Evolutionary conservation across 2,329 filamentous ascomycete genomes (phyloP).

Genomic region (Neopestalotiopsis sp.): DNA sequence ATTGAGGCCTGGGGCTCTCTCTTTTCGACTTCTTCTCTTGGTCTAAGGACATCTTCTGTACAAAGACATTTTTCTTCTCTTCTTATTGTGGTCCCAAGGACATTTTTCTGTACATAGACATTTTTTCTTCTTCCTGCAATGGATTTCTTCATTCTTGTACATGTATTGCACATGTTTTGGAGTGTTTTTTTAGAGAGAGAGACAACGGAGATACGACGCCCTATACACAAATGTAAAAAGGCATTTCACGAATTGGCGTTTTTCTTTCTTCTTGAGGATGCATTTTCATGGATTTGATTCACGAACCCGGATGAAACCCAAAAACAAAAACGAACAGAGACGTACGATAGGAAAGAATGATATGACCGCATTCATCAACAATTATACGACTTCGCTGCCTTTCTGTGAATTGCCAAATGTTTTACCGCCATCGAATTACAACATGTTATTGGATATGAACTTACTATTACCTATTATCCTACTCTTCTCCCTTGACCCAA

Average conservation of each 20-base stretch:
- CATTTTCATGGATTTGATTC: neutral
- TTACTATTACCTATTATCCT: neutral
- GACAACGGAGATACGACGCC: neutral
- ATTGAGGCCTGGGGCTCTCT: neutral
- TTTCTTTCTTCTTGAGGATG: neutral
- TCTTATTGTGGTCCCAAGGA: neutral
- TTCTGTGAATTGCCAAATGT: neutral
- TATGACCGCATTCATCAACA: neutral
- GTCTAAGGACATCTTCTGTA: neutral
- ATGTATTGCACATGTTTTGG: neutral
- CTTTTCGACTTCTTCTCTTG: neutral
- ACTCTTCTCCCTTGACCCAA: constrained; percentile 47
- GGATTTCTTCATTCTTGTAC: neutral
- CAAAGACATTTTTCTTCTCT: neutral
- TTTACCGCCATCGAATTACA: too few species aligned
- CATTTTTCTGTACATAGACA: neutral
- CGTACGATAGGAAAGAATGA: constrained; percentile 2
- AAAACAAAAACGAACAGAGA: neutral
- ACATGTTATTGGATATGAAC: too few species aligned
- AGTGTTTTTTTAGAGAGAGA: neutral
- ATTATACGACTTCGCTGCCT: neutral
- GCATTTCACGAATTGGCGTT: constrained; percentile 9
- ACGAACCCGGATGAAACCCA: neutral
- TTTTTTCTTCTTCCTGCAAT: neutral
- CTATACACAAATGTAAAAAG: neutral